Percentiles rank a stretch among this genome's conserved stretches.
These are phyloP conservation scores for Chrysopogon serrulatus DNA, from an alignment of 176 grass and related monocot species.

Conservation along the genomic window DNA sequence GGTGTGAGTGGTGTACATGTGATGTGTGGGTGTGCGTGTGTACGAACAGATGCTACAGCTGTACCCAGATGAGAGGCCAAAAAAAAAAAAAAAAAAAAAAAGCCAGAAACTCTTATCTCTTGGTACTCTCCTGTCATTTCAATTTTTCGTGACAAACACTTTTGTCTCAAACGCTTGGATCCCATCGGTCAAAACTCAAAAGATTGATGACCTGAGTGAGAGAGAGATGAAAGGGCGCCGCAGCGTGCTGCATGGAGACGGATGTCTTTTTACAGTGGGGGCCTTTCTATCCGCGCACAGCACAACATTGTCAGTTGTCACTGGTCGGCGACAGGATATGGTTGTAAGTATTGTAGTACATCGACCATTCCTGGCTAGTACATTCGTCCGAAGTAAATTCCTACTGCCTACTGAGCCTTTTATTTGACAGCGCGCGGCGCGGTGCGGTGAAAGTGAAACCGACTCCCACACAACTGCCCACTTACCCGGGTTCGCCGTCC, in stretches of 20 bases:
- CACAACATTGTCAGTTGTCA: neutral
- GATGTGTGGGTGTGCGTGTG: no score
- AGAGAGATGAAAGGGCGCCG: neutral
- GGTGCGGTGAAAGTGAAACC: neutral
- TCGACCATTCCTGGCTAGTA: neutral
- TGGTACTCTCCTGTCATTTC: neutral
- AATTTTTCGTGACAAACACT: neutral
- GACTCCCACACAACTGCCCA: neutral
- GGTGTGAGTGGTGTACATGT: no score
- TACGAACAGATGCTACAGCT: no score
- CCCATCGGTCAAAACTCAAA: conserved; percentile 3
- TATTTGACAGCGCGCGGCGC: neutral
- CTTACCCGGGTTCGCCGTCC: neutral
- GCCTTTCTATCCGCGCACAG: neutral
- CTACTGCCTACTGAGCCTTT: no score
- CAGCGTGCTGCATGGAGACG: neutral
- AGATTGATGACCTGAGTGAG: neutral
- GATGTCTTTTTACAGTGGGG: neutral
- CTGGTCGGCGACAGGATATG: neutral
- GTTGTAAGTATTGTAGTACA: neutral
- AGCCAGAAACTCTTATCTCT: neutral
- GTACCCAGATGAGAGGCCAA: no score
- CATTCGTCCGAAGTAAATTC: neutral
- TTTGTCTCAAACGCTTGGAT: conserved; percentile 15
- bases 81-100: no score